Evolutionary conservation across 345 rosid species (phyloP), one percentile per base, ranked within the genome.

Genomic region (Hypericum androsaemum): DNA sequence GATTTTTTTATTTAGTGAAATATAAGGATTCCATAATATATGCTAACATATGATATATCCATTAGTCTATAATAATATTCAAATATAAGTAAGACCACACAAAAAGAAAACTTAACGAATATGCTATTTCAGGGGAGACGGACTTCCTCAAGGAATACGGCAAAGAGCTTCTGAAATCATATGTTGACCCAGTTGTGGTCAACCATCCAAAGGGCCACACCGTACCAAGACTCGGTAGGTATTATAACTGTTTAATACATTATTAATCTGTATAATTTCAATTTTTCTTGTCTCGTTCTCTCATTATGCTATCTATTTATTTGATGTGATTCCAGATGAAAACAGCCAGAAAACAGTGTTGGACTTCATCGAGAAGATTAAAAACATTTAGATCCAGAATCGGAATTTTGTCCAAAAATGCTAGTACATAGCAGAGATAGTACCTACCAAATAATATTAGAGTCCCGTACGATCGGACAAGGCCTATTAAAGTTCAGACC

Each of bases 161-260:
- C 41, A 17, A 40, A 17, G 70, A 82, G 63, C 80, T 87, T 9
- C n/a, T 87, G 39, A 54, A 80, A 41, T 56, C 53, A 0, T 90
- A 43, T 50, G 71, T 59, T 44, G 77, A 84, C 22, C 88, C 92
- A 5, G 71, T 82, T 10, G 64, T 84, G 5, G 71, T 84, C 56
- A 57, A 79, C 56, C 98, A 90, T 64, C 98, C 95, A n/a, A 82
- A 84, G 60, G 98, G 98, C 41, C 98, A 90, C 62, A 90, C 98
- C 0, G 69, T 87, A 13, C 98, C 98, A 0, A 80, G 95, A 51
- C 84, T 90, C 39, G 88, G 94, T 82, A 73, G 50, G 9, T 42
- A 3, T 4, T 13, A 13, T 13, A 46, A n/a, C 7, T 28, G 5
- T 13, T 46, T 13, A 46, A 6, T 13, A 13, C 14, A 35, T 11